Conservation (phyloP, 2,329 filamentous ascomycete species). For the Colletotrichum liriopes region DNA sequence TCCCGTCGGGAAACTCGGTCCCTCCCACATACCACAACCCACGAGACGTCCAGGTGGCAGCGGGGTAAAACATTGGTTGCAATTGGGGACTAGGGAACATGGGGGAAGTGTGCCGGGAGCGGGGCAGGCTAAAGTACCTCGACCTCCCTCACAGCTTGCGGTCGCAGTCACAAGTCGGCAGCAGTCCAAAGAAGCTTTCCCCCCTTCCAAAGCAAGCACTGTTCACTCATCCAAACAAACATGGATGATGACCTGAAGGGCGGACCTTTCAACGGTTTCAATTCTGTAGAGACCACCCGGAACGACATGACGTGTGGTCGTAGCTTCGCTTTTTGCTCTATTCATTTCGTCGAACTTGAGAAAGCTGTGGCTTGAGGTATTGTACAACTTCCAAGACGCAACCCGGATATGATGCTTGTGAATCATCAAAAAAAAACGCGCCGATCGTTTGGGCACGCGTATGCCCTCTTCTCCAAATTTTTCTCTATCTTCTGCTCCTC, state of each 20-base stretch:
- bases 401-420: constrained; percentile 12
- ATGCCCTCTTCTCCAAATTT: constrained; percentile 34
- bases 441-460: constrained; percentile 24
- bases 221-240: background rate
- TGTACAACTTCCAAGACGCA: constrained; percentile 32
- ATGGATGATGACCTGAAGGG: background rate
- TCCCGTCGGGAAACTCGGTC: background rate
- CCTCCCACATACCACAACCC: background rate
- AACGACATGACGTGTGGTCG: background rate
- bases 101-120: background rate
- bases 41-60: background rate
- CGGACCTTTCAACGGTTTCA: background rate
- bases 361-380: constrained; percentile 23
- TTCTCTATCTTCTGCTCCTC: constrained; percentile 38
- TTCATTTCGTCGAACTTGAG: constrained; percentile 22
- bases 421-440: constrained; percentile 10
- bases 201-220: background rate
- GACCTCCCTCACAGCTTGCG: constrained; percentile 8
- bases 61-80: background rate
- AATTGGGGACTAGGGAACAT: background rate
- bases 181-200: background rate
- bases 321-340: constrained; percentile 25
- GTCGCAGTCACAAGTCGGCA: background rate
- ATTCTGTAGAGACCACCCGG: too few relatives aligned
- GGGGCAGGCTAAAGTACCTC: background rate